These are phyloP conservation scores for Pseudocercospora macadamiae DNA, from an alignment of 2,329 filamentous ascomycete species.

Conservation along the genomic window DNA sequence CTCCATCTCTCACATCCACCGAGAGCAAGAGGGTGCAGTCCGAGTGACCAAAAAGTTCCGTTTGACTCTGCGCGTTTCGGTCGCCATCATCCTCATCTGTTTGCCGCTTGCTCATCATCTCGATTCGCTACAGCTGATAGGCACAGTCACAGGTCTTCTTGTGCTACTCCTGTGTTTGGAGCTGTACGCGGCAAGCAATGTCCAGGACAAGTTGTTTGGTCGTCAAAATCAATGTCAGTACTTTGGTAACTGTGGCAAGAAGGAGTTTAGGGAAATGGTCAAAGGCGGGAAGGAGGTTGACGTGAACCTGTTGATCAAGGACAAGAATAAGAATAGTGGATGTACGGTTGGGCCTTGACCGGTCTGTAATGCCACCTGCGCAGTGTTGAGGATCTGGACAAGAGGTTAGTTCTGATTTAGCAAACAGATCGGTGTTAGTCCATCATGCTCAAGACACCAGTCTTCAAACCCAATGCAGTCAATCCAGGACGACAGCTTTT, in stretches of 20 bases:
- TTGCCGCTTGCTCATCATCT: conserved; percentile 52
- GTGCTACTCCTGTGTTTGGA: conserved; percentile 41
- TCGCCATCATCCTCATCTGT: conserved; percentile 58
- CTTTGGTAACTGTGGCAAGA: conserved; percentile 46
- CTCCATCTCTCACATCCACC: conserved; percentile 60
- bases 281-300: conserved; percentile 26
- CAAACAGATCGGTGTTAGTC: too few relatives aligned
- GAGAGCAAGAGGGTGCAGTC: conserved; percentile 50
- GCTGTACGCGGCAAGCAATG: conserved; percentile 34
- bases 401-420: too few relatives aligned
- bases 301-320: conserved; percentile 18
- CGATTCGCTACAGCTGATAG: conserved; percentile 43
- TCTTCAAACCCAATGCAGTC: too few relatives aligned
- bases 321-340: conserved; percentile 24
- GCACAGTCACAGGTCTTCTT: conserved; percentile 44
- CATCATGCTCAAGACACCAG: too few relatives aligned
- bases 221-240: conserved; percentile 29
- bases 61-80: conserved; percentile 53
- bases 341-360: conserved; percentile 21
- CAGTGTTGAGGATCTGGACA: too few relatives aligned
- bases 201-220: conserved; percentile 22
- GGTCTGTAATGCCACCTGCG: too few relatives aligned
- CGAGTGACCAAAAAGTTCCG: conserved; percentile 57
- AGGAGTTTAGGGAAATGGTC: conserved; percentile 25
- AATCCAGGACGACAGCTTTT: too few relatives aligned